Evolutionary conservation across 2,329 filamentous ascomycete species (phyloP), one percentile per base, ranked within the genome.

Genomic region (Hypocreales sp.): DNA sequence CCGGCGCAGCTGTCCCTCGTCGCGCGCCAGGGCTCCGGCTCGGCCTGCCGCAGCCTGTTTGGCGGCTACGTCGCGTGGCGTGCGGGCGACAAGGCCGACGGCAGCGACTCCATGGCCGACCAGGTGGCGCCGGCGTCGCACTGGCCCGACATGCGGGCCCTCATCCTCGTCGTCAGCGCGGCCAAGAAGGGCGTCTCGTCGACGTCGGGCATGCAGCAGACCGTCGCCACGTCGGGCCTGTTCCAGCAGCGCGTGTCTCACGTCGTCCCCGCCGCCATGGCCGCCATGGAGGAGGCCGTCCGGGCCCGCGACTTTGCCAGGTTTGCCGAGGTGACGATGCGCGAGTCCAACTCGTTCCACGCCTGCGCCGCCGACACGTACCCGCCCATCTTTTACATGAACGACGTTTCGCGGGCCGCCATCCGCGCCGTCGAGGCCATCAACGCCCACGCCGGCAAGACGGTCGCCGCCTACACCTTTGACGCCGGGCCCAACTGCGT

Each of bases 341-440:
- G 76, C 51, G 90, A 98, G 51, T 92, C 80, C 48, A 98, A 98
- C 60, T 82, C 75, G 33, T 98, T 98, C 72, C 90, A 98, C 54
- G 82, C 90, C 20, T 83, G 78, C 31, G 95, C 90, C 51, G 63
- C 92, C 41, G 90, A 98, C 51, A 95, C 90, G 2, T 84, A 83
- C 57, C 90, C 92, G 24, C 90, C 92, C 12, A 98, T 98, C 48
- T 94, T 93, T 57, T 98, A 98, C 64, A 76, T 98, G 66, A 98
- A 94, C 56, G 90, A 98, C 49, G 76, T 87, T 11, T 87, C 79
- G 13, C 66, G 79, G 20, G 83, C 87, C 2, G 84, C 87, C 5
- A 82, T 98, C 33, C 69, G 82, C 28, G 74, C 83, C 11, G 86
- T 94, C 17, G 84, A 98, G 59, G 68, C 75, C 40, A 81, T 95